These are phyloP conservation scores for Kazachstania psychrophila DNA, from an alignment of 805 yeast genomes.

Conservation along the genomic window DNA sequence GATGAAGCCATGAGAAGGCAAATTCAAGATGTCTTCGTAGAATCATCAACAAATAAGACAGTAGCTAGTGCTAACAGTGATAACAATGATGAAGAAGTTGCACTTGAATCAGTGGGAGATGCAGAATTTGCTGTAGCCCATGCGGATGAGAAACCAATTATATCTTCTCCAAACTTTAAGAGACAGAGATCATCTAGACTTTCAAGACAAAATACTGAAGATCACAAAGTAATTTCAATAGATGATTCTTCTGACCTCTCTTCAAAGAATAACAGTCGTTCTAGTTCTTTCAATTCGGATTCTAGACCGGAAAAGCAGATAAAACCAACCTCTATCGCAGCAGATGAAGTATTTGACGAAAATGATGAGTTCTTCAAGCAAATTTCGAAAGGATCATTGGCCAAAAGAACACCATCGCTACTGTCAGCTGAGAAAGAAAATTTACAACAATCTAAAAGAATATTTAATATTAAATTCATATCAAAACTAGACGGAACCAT, in stretches of 20 bases:
- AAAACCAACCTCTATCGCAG: neutral
- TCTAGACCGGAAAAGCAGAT: neutral
- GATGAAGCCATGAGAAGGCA: neutral
- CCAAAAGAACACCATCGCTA: constrained; percentile 6
- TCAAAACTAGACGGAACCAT: constrained; percentile 25
- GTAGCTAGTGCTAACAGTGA: neutral
- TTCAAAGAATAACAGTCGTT: neutral
- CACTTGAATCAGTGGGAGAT: no score
- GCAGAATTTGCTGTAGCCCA: no score
- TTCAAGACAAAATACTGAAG: no score
- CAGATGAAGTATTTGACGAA: constrained; percentile 12
- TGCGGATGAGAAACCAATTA: no score
- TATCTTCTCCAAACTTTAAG: no score
- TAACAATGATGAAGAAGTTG: neutral
- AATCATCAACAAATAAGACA: neutral
- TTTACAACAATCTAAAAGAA: constrained; percentile 10
- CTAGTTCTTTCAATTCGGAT: neutral
- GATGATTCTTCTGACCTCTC: neutral
- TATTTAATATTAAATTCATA: constrained; percentile 19
- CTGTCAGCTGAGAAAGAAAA: neutral
- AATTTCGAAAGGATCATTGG: constrained; percentile 11
- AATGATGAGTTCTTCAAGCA: constrained; percentile 21
- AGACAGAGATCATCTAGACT: no score
- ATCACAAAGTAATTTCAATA: no score
- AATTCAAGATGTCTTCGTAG: neutral